These are phyloP conservation scores for Silene latifolia DNA, from an alignment of 148 eudicot species.

Conservation along the genomic window DNA sequence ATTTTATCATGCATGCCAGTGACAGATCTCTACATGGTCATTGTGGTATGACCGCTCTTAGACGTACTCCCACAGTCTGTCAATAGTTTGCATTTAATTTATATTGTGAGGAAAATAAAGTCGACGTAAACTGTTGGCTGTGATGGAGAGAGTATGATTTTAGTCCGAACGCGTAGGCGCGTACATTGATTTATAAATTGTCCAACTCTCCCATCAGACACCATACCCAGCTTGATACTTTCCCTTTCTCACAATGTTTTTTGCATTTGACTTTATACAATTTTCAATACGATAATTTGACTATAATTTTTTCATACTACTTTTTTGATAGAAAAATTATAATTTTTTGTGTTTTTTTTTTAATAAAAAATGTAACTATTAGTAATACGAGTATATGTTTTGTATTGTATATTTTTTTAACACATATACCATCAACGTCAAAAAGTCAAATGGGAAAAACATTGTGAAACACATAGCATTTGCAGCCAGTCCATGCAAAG, in stretches of 20 bases:
- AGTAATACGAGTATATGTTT: too few species aligned
- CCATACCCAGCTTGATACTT: not conserved
- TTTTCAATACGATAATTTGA: not conserved
- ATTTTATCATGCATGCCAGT: not conserved
- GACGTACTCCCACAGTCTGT: not conserved
- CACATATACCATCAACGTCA: too few species aligned
- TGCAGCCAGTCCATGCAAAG: not conserved
- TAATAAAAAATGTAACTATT: too few species aligned
- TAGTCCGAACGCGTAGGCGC: not conserved
- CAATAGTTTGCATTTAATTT: too few species aligned
- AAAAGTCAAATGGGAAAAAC: too few species aligned
- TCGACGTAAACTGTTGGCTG: too few species aligned
- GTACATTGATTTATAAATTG: not conserved
- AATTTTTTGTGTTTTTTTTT: too few species aligned
- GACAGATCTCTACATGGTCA: not conserved
- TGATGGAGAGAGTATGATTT: too few species aligned
- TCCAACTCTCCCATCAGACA: not conserved
- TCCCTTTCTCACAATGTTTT: not conserved
- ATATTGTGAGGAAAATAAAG: too few species aligned
- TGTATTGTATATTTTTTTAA: too few species aligned
- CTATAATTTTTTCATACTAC: too few species aligned
- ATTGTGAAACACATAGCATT: too few species aligned
- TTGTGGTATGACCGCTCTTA: not conserved
- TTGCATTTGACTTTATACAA: not conserved
- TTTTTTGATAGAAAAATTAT: not conserved